phyloP scores from a whole-genome alignment of 225 moss, liverwort and hornwort species.

The Neckera pumila region DNA sequence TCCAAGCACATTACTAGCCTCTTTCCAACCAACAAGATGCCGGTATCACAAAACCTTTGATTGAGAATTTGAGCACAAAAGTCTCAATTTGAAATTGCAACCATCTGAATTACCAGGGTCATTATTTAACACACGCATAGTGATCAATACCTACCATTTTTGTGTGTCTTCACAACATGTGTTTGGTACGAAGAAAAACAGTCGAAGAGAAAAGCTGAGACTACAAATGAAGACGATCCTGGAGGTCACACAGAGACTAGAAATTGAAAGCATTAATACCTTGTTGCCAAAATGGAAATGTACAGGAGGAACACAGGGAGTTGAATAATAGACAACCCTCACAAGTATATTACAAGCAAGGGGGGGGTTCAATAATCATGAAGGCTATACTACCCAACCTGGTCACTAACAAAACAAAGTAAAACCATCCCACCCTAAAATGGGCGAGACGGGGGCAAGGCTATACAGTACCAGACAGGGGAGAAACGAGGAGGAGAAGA shows the following conservation, averaged over 20 bases:
- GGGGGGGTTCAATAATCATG: not conserved
- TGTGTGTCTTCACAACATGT: not conserved
- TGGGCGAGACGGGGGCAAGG: not conserved
- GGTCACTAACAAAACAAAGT: constrained; percentile 12
- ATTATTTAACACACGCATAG: too few species aligned
- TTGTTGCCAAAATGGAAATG: constrained; percentile 7
- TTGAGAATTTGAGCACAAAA: not conserved
- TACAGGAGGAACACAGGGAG: not conserved
- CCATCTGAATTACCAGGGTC: not conserved
- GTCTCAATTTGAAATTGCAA: not conserved
- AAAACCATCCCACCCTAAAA: not conserved
- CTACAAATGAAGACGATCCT: not conserved
- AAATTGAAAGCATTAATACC: not conserved
- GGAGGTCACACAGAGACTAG: not conserved
- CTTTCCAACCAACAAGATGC: not conserved
- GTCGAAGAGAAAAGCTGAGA: not conserved
- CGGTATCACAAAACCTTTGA: not conserved
- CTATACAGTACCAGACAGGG: constrained; percentile 10
- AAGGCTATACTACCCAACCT: constrained; percentile 17
- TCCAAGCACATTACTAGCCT: not conserved
- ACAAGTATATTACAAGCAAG: constrained; percentile 27
- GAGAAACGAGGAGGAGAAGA: not conserved
- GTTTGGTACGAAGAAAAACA: not conserved
- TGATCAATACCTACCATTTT: not conserved
- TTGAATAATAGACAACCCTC: constrained; percentile 14